Evolutionary conservation across 78 protist species (phyloP).

Genomic region (Tieghemostelium lacteum): DNA sequence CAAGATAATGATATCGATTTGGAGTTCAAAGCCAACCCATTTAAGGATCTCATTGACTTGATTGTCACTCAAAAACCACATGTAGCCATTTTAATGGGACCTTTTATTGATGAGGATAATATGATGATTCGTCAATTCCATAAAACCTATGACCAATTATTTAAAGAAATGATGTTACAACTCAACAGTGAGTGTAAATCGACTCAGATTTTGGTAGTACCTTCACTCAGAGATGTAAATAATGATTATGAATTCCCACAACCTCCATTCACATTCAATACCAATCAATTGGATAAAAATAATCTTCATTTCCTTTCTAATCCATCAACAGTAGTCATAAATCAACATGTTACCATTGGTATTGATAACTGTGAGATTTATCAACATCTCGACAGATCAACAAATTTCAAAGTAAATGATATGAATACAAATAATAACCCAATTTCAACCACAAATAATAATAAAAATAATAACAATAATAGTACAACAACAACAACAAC

Average conservation of each 20-base stretch:
- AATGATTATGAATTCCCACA: conserved; percentile 77
- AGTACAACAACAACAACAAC: neutral
- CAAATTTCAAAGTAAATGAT: neutral
- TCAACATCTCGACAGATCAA: neutral
- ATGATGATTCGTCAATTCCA: neutral
- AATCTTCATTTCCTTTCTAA: conserved; percentile 58
- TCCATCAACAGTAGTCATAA: conserved; percentile 42
- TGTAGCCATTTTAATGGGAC: conserved; percentile 38
- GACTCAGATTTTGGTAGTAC: conserved; percentile 62
- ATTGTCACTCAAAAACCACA: neutral
- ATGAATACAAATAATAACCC: neutral
- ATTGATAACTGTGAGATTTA: conserved; percentile 6
- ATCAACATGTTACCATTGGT: conserved; percentile 60
- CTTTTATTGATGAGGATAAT: conserved; percentile 50
- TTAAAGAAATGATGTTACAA: neutral
- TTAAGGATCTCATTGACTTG: conserved; percentile 4
- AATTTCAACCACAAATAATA: neutral
- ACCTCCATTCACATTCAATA: conserved; percentile 56
- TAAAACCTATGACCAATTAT: conserved; percentile 10
- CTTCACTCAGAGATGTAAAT: conserved; percentile 62
- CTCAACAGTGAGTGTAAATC: neutral
- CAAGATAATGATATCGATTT: neutral
- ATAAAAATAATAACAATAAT: neutral
- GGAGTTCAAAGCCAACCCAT: conserved; percentile 8
- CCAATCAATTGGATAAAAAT: neutral